Base-by-base conservation (phyloP, 768 basidiomycete genomes). In the Mycena alexandri region DNA sequence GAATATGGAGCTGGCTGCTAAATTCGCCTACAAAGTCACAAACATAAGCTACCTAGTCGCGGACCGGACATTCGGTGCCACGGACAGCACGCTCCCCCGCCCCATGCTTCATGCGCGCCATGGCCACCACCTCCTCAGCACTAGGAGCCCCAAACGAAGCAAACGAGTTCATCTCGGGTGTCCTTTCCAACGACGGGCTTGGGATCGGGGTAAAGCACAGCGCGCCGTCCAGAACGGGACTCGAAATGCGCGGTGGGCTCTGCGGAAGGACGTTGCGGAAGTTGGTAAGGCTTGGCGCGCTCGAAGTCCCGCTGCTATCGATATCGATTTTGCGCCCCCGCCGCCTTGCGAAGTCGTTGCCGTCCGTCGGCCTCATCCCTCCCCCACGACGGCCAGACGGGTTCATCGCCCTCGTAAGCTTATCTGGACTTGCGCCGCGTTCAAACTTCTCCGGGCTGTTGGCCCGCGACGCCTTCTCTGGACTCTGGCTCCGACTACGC, bases 401-500 rank as follows among this genome's bases (percentile, higher is more conserved):
- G 22, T 52, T 64, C 19, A 55, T 25, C 2, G 55, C 42, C 29
- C 56, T 7, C 48, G 48, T 50, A 11, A 24, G 51, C 50, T 50
- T 64, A n/a, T 51, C 48, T 6, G 63, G 68, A 43, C 59, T 69
- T 43, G 16, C 13, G 25, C 44, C 59, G 25, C 69, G 56, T 52
- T 46, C 41, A 10, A 43, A 55, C 22, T 65, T 69, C 29, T 59
- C 56, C 21, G 67, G 67, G 22, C 62, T 69, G 38, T 43, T 34
- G 13, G 66, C 13, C 14, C 46, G 59, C 43, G 64, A 59, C 36
- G 44, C 36, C 52, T 70, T 67, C 71, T 77, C 61, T 67, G 74
- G 70, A 62, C 77, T 78, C 21, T 69, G 73, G 46, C 75, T 79
- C 46, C 76, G 75, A 34, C 68, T 72, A 29, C 69, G 59, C 14